Evolutionary conservation across 2,329 filamentous ascomycete species (phyloP).

Genomic region (Exserohilum turcica): DNA sequence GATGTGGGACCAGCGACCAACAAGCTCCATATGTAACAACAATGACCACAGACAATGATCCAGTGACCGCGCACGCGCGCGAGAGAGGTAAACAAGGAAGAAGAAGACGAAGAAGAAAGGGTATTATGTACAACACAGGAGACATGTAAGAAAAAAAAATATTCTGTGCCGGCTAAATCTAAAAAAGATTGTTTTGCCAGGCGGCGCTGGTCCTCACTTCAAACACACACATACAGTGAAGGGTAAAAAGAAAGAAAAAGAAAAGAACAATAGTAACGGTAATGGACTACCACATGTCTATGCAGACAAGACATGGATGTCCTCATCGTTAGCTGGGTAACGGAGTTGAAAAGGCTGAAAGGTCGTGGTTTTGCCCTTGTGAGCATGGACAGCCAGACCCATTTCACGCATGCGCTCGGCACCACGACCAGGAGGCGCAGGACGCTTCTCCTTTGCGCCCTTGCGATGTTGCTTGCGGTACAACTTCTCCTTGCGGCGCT

Average conservation of each 20-base stretch:
- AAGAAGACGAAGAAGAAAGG: no score
- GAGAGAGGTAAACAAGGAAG: no score
- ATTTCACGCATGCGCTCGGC: constrained; percentile 93
- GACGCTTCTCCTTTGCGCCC: constrained; percentile 71
- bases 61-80: no score
- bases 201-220: constrained; percentile 6
- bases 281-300: constrained; percentile 18
- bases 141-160: background rate
- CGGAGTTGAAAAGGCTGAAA: constrained; percentile 36
- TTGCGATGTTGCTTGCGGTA: constrained; percentile 88
- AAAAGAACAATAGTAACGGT: background rate
- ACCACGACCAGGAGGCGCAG: constrained; percentile 76
- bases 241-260: background rate
- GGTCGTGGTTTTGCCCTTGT: constrained; percentile 51
- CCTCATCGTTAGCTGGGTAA: constrained; percentile 36
- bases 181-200: background rate
- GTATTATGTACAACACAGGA: background rate
- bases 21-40: no score
- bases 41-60: no score
- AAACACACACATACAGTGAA: background rate
- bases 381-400: constrained; percentile 83
- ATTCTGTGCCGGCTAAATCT: background rate
- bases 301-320: constrained; percentile 54
- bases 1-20: constrained; percentile 48
- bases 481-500: constrained; percentile 90